Evolutionary conservation across 768 basidiomycete genomes (phyloP), one percentile per base, ranked within the genome.

Genomic region (Chalciporus piperatus): DNA sequence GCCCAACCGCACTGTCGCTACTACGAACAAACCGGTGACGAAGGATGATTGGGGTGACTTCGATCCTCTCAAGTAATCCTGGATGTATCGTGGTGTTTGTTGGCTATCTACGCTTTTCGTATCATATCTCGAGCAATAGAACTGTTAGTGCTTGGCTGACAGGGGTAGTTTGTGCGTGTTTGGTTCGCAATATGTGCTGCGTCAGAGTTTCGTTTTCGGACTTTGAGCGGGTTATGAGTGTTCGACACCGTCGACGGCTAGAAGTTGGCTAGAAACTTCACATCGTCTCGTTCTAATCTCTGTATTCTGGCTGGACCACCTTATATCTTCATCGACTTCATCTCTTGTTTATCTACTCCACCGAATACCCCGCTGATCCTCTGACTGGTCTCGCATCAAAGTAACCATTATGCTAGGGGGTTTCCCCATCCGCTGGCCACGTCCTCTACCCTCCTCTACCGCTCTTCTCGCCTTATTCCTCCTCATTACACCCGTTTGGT

Each of bases 41-140:
- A 86, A 85, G 59, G 78, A 83, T 56, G 83, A 84, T 52, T 90
- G 87, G 86, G 82, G 81, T 20, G 90, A 89, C 64, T 92, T 92
- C 63, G 90, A 92, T 72, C 90, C 90, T 12, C 67, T 69, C 25
- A 69, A 52, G 41, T 70, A 48, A 67, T 37, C 20, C 43, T 53
- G 23, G 48, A 50, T 33, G 23, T 39, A 47, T 9, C 25, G 50
- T 27, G 22, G 22, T 60, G 50, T 42, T 25, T 49, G 17, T 32
- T 25, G n/a, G 33, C 28, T 39, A 37, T 39, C 6, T 40, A 27
- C 7, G 22, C 38, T 16, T 39, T 47, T 16, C 46, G 39, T 27
- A 40, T 25, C 6, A 38, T 30, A 25, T 17, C 27, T 17, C 19
- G 16, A 28, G 42, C 16, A 28, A 43, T 28, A 28, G 11, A 43